A percentile compares a stretch with the other conserved stretches of the same genome.
phyloP scores from a whole-genome alignment of 345 rosid species.

The Durio zibethinus region DNA sequence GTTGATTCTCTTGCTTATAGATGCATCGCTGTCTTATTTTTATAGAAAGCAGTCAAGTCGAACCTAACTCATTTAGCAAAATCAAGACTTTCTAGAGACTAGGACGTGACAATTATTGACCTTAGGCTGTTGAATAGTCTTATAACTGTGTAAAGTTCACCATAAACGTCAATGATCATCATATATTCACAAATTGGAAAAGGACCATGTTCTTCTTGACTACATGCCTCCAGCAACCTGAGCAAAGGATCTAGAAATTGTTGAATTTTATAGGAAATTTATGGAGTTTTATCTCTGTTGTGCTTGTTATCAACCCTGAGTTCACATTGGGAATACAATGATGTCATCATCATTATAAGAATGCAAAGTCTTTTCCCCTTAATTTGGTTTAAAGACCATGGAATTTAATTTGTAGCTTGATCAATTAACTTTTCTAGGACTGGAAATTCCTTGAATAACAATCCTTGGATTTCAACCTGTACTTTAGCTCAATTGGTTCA shows the following conservation, averaged over 20 bases:
- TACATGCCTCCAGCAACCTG: not conserved
- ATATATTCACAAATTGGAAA: no score
- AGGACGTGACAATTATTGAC: constrained; percentile 20
- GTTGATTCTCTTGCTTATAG: no score
- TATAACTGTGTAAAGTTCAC: no score
- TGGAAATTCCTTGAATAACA: not conserved
- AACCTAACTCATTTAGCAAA: constrained; percentile 31
- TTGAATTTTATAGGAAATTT: not conserved
- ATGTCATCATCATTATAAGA: not conserved
- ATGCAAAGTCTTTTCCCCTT: not conserved
- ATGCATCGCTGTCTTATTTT: not conserved
- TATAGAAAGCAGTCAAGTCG: constrained; percentile 14
- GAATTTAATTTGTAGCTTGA: not conserved
- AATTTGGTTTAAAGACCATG: not conserved
- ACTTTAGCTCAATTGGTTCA: no score
- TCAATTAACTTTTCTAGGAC: not conserved
- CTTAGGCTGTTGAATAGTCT: not conserved
- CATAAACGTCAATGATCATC: no score
- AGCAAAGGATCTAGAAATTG: not conserved
- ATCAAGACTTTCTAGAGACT: constrained; percentile 27
- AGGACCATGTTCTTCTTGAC: no score
- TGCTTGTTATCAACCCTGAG: not conserved
- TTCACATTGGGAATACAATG: not conserved
- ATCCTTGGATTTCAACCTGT: not conserved
- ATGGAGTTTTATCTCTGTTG: not conserved